Evolutionary conservation across 768 basidiomycete genomes (phyloP).

Genomic region (Podaxis sp.): DNA sequence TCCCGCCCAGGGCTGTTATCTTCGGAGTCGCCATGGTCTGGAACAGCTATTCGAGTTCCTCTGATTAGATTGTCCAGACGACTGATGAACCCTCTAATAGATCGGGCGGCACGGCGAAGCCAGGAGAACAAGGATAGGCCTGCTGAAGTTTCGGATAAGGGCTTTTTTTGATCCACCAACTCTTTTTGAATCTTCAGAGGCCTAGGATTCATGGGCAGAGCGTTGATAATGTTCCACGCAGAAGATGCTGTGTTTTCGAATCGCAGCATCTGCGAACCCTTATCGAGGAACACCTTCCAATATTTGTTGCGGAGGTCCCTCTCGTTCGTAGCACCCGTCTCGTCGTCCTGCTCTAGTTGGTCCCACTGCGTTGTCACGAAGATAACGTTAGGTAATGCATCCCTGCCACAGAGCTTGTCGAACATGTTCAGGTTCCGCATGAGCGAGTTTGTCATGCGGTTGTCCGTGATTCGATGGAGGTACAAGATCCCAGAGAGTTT

Average conservation of each 20-base stretch:
- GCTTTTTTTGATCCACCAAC: constrained; percentile 17
- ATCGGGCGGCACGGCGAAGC: neutral
- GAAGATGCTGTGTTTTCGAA: constrained; percentile 3
- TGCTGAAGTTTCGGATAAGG: constrained; percentile 14
- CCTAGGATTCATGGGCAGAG: neutral
- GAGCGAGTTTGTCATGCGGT: constrained; percentile 1
- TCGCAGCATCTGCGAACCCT: constrained; percentile 4
- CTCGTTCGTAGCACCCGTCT: neutral
- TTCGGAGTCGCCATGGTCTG: neutral
- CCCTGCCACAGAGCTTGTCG: constrained; percentile 10
- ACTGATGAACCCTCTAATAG: neutral
- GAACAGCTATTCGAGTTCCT: neutral
- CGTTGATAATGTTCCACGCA: constrained; percentile 16
- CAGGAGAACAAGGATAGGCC: constrained; percentile 13
- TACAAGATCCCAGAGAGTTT: constrained; percentile 13
- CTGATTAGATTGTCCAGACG: neutral
- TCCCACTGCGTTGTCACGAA: constrained; percentile 18
- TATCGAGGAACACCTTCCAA: constrained; percentile 4
- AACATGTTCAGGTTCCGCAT: constrained; percentile 12
- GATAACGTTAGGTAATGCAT: neutral
- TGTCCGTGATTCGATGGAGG: constrained; percentile 14
- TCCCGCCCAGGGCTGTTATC: neutral
- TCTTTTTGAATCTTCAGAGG: constrained; percentile 17
- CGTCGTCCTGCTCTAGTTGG: neutral
- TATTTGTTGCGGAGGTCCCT: constrained; percentile 5